A percentile compares a stretch with the other conserved stretches of the same genome.
phyloP scores from a whole-genome alignment of 495 filamentous ascomycete species.

The Articulospora tetracladia region DNA sequence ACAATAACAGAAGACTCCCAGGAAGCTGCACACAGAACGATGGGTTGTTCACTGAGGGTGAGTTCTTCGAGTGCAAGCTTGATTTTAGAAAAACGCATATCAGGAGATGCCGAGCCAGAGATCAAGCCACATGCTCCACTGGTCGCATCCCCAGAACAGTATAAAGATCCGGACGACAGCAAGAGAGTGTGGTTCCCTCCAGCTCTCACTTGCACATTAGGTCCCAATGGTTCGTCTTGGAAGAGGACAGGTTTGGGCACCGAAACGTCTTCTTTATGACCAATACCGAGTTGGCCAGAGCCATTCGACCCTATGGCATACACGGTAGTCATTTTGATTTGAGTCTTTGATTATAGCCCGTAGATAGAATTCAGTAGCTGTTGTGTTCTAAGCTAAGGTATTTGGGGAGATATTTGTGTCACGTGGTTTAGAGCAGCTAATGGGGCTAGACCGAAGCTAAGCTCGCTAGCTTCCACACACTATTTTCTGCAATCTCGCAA shows the following conservation, averaged over 20 bases:
- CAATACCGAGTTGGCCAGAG: constrained; percentile 79
- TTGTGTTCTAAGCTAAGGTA: not conserved
- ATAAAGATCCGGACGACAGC: constrained; percentile 52
- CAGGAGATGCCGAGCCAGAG: constrained; percentile 31
- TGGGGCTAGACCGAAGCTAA: not conserved
- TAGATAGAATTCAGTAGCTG: no score
- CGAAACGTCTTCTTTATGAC: constrained; percentile 69
- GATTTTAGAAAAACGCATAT: constrained; percentile 17
- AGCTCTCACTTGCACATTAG: constrained; percentile 44
- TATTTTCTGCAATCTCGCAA: not conserved
- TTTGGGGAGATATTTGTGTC: not conserved
- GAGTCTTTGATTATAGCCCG: no score
- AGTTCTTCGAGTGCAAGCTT: constrained; percentile 12
- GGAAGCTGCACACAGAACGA: constrained; percentile 55
- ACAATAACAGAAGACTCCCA: constrained; percentile 72
- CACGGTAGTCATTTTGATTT: constrained; percentile 42
- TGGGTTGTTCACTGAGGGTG: constrained; percentile 21
- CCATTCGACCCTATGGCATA: constrained; percentile 92
- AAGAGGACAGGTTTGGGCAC: constrained; percentile 58
- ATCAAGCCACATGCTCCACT: constrained; percentile 51
- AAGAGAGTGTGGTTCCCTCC: constrained; percentile 90
- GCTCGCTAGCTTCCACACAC: constrained; percentile 4
- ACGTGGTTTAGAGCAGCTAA: constrained; percentile 3
- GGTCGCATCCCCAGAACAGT: constrained; percentile 56
- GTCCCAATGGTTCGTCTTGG: constrained; percentile 20